Conservation (phyloP, 176 grass and related monocot species). For the Pontederia crassipes region DNA sequence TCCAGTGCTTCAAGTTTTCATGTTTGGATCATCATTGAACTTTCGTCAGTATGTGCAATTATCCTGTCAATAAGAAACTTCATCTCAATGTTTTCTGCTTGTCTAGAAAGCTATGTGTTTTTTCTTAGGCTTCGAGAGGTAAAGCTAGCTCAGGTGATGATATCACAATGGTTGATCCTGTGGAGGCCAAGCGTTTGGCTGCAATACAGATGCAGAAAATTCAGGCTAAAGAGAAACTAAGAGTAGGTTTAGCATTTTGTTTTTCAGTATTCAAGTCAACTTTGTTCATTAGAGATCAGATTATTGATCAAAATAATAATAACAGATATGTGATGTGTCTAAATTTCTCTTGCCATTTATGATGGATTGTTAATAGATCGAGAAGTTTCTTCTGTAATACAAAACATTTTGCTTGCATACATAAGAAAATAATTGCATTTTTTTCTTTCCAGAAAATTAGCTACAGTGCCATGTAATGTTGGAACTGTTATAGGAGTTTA, state of each 20-base stretch:
- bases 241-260: constrained; percentile 28
- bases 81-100: constrained; percentile 1
- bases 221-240: constrained; percentile 62
- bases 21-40: too few relatives aligned
- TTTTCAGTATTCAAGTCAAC: not conserved
- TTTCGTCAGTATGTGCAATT: not conserved
- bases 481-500: too few relatives aligned
- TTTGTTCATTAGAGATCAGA: not conserved
- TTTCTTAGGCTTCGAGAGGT: constrained; percentile 35
- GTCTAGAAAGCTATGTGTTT: constrained; percentile 1
- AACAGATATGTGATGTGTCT: too few relatives aligned
- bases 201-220: constrained; percentile 92
- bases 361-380: too few relatives aligned
- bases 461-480: too few relatives aligned
- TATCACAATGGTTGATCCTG: constrained; percentile 87
- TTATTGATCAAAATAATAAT: too few relatives aligned
- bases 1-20: too few relatives aligned
- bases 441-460: too few relatives aligned
- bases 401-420: too few relatives aligned
- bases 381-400: too few relatives aligned
- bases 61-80: constrained; percentile 1
- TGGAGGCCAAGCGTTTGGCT: constrained; percentile 85
- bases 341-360: too few relatives aligned
- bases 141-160: constrained; percentile 61
- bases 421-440: too few relatives aligned